Percentiles rank a stretch among this genome's conserved stretches.
Evolutionary conservation across 176 grass and related monocot species (phyloP).

Genomic region (Aegilops sharonensis): DNA sequence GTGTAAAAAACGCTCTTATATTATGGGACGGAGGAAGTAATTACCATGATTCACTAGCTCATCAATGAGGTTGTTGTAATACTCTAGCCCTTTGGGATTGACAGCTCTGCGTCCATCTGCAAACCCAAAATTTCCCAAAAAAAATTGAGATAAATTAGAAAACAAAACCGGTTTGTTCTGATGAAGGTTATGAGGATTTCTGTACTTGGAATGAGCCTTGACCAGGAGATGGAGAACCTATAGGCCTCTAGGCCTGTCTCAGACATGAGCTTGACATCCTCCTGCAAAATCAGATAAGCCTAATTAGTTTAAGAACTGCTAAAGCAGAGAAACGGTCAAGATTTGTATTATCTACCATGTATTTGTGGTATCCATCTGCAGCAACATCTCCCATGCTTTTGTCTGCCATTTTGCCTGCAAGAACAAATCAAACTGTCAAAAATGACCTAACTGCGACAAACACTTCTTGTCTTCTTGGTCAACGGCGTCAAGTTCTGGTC

Average conservation of each 20-base stretch:
- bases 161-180: background rate
- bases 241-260: slow-evolving; percentile 54
- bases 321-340: background rate
- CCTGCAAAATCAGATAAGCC: slow-evolving; percentile 10
- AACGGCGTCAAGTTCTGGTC: background rate
- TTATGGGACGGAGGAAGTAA: too few relatives aligned
- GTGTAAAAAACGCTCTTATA: too few relatives aligned
- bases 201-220: slow-evolving; percentile 47
- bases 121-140: background rate
- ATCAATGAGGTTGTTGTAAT: slow-evolving; percentile 62
- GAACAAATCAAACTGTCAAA: background rate
- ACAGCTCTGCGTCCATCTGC: slow-evolving; percentile 53
- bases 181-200: background rate
- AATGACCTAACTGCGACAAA: background rate
- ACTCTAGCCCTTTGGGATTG: slow-evolving; percentile 61
- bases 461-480: background rate
- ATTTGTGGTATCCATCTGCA: slow-evolving; percentile 63
- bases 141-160: background rate
- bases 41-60: slow-evolving; percentile 44
- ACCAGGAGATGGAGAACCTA: slow-evolving; percentile 78
- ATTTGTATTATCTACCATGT: slow-evolving; percentile 35
- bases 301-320: background rate
- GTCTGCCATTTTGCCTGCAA: slow-evolving; percentile 42
- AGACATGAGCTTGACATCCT: slow-evolving; percentile 10
- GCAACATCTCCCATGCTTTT: slow-evolving; percentile 44